Evolutionary conservation across 805 yeast species (phyloP).

Genomic region (Sungouiella thailandica): DNA sequence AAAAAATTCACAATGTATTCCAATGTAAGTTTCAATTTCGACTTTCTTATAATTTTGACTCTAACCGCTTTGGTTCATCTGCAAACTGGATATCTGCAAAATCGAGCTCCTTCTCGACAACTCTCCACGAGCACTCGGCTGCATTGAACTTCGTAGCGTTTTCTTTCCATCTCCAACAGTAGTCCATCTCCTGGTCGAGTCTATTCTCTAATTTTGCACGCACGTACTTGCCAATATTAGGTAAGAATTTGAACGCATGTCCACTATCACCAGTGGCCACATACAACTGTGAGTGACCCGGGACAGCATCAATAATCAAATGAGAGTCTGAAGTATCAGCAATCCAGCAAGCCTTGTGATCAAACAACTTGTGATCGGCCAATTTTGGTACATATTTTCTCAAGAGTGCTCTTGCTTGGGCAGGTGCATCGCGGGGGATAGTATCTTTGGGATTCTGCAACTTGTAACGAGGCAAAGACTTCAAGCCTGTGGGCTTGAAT

Average conservation of each 20-base stretch:
- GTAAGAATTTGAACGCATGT: conserved; percentile 35
- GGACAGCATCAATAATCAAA: conserved; percentile 29
- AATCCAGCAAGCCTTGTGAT: conserved; percentile 21
- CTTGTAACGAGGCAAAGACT: conserved; percentile 33
- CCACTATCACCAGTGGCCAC: conserved; percentile 38
- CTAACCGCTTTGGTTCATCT: neutral
- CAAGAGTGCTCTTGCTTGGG: conserved; percentile 22
- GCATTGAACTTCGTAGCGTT: neutral
- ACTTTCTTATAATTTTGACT: too few relatives aligned
- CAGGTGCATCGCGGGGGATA: conserved; percentile 26
- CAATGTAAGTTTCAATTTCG: too few relatives aligned
- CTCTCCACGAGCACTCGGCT: neutral
- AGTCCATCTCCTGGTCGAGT: conserved; percentile 8
- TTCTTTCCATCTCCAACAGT: neutral
- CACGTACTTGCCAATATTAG: conserved; percentile 25
- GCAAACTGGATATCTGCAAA: neutral
- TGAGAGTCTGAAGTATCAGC: conserved; percentile 31
- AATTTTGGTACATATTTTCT: conserved; percentile 36
- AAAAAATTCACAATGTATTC: too few relatives aligned
- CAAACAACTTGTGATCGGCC: conserved; percentile 28
- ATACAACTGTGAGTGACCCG: conserved; percentile 21
- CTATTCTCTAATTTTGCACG: conserved; percentile 6
- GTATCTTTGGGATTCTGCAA: conserved; percentile 24
- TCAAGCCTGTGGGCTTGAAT: conserved; percentile 7
- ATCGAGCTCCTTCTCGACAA: neutral